Evolutionary conservation across 768 basidiomycete species (phyloP), one percentile per base, ranked within the genome.

Genomic region (Hortiboletus flavorubellus): DNA sequence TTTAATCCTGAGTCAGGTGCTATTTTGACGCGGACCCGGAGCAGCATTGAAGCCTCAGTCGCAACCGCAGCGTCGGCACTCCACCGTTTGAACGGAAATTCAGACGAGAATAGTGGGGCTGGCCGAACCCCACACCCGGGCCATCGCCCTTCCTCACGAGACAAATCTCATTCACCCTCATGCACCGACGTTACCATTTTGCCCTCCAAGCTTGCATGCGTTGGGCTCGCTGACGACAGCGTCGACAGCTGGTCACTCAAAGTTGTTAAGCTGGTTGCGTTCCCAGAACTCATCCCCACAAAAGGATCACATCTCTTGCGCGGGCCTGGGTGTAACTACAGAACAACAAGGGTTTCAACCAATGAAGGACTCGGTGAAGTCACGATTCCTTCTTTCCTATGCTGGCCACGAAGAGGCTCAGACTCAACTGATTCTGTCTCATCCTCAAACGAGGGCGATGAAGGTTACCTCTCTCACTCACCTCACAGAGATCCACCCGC

Each of bases 201-300:
- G 5, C 69, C 79, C n/a, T 80, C 87, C 31, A 87, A 89, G 62
- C 78, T 91, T 33, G 82, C 86, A 9, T 91, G 87, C 62, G 86
- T 91, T 34, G 89, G 89, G 2, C 75, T 91, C 29, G 81, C 82
- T 39, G 84, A 87, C 62, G 84, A 86, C 58, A 75, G 76, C 45
- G 80, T 83, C 34, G 85, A 89, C 54, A 78, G 80, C 46, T 91
- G 89, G 89, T 80, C 80, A 23, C 77, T 86, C 57, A 91, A 91
- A 74, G 80, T 91, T 41, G 76, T 91, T 56, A 89, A 89, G 71
- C 77, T 90, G 14, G 77, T 91, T 38, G 87, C 88, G 7, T 90
- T 83, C 67, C 86, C 87, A 0, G 87, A 89, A 56, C 77, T 90
- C 50, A 84, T 87, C 31, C 75, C 78, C n/a, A 47, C 59, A 1